Evolutionary conservation across 1,139 yeast genomes (phyloP), one percentile per base, ranked within the genome.

Genomic region (Hansenula sp.): DNA sequence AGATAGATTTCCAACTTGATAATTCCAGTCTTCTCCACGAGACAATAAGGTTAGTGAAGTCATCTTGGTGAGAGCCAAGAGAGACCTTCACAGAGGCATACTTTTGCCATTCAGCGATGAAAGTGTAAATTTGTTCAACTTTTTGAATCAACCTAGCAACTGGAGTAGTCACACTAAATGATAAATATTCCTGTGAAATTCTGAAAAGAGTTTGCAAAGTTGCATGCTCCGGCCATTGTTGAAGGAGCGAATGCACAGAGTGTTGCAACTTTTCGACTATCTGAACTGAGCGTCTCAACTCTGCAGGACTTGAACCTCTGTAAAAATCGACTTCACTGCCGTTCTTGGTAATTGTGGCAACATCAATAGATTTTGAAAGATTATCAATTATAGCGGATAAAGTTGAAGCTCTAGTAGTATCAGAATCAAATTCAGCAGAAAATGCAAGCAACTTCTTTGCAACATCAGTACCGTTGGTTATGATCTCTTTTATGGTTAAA

Each of bases 171-270:
- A 79, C 69, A 0, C 95, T 77, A 53, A 70, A 82, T 5, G 64
- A 61, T 42, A 85, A 62, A 48, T 84, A 77, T 57, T 90, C 97
- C 16, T 71, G 65, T 46, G 84, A 75, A n/a, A 84, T 78, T 44
- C 81, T 66, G 25, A 68, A 62, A 39, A 92, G 71, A 28, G 83
- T 88, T 44, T 74, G 81, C 38, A 94, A 64, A 0, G 95, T 88
- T 1, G 95, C 94, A 66, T 94, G 96, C 54, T 94, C 98, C 0
- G 98, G 97, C 96, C 97, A 92, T 56, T 81, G 79, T 19, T 64
- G 65, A 14, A 84, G 60, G 22, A 87, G 61, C n/a, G 66, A 67
- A 14, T 61, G 52, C 3, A 77, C 76, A 4, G 76, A 64, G 4
- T 61, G 59, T 47, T 73, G 68, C 9, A 89, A 61, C 2, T 65